phyloP scores from a whole-genome alignment of 768 basidiomycete genomes.

The Leccinum pellstonianum region DNA sequence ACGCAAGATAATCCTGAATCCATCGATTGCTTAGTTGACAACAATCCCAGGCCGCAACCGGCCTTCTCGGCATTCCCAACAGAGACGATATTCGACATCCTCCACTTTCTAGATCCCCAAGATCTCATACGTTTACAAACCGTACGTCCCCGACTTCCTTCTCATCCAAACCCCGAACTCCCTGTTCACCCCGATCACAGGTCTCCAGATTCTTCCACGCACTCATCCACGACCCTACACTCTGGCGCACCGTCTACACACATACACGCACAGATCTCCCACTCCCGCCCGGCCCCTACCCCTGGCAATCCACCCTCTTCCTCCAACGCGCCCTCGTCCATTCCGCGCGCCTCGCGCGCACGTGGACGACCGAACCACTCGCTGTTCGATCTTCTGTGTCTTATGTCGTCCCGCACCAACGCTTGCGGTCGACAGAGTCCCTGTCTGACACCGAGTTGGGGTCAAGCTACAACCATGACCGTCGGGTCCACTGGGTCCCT shows the following conservation, averaged over 20 bases:
- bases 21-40: not conserved
- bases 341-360: conserved; percentile 14
- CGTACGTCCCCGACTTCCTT: conserved; percentile 3
- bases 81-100: conserved; percentile 18
- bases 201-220: conserved; percentile 15
- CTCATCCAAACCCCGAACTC: no score
- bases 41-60: not conserved
- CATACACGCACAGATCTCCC: conserved; percentile 1
- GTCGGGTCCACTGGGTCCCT: conserved; percentile 14
- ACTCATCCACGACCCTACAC: conserved; percentile 9
- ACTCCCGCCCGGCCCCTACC: conserved; percentile 21
- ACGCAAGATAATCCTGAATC: conserved; percentile 2
- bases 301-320: conserved; percentile 20
- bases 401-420: not conserved
- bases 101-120: conserved; percentile 5
- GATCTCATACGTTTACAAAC: conserved; percentile 16
- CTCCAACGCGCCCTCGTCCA: conserved; percentile 20
- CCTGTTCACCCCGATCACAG: conserved; percentile 2
- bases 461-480: not conserved
- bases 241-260: conserved; percentile 19
- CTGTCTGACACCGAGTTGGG: not conserved
- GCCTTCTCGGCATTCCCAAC: conserved; percentile 9
- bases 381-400: not conserved
- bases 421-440: not conserved
- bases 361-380: conserved; percentile 17